Base-by-base conservation (phyloP, 148 eudicot genomes). In the Spergularia bocconei region DNA sequence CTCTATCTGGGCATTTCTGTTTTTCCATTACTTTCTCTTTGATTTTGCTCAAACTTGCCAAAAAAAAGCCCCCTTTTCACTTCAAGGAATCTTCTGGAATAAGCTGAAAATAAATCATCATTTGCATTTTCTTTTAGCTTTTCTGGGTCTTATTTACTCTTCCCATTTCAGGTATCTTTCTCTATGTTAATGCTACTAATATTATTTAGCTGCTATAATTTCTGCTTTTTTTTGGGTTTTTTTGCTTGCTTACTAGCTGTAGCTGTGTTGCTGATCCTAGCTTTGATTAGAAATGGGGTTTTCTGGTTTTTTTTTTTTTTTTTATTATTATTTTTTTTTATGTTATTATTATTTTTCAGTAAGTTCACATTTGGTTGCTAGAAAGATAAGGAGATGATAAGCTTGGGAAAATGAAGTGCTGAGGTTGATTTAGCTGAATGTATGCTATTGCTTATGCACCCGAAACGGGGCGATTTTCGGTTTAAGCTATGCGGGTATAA, bases 31-130 rank as follows among this genome's bases (percentile, higher is more conserved):
- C 25, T 52, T 52, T 11, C 11, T 16, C n/a, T 44, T 33, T 41
- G 23, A 8, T 5, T 73, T 68, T 66, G 61, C 4, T 65, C 12
- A 20, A 29, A 29, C 36, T 29, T 29, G 36, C 36, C 7, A 69
- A 50, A 19, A 51, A 72, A 72, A 69, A 55, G 25, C 51, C n/a
- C 59, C 62, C 67, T 63, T 59, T 73, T 66, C 50, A 33, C 44
- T 60, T 59, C 39, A 21, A 17, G 53, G 81, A 78, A 81, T 81
- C 81, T 81, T 62, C 53, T 69, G 78, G 80, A 81, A 81, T 81
- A 72, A 68, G 71, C 74, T 58, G 65, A 56, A 67, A 69, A 53
- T 65, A 38, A 67, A 72, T 72, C 75, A 77, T 72, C 62, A 51
- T 77, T 39, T 65, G 51, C 72, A 71, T 48, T 65, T 67, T 7